Conservation (phyloP, 2,329 filamentous ascomycete genomes). For the Graphilbum ipis-grandicollis region DNA sequence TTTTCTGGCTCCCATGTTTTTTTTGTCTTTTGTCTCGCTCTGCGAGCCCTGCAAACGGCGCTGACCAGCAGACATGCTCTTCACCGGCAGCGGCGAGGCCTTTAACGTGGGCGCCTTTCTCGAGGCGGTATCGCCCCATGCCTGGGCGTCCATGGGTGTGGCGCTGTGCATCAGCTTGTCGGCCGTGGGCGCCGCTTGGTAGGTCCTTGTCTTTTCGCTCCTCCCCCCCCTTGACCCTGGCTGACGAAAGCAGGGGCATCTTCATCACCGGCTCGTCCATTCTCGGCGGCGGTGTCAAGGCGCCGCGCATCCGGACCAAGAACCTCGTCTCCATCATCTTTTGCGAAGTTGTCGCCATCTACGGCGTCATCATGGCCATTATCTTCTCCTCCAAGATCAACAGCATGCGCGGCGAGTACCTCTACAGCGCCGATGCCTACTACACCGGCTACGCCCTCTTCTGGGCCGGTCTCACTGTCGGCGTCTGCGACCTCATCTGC, state of each 20-base stretch:
- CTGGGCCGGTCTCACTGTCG: conserved; percentile 89
- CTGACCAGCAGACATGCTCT: conserved; percentile 68
- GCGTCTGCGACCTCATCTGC: conserved; percentile 88
- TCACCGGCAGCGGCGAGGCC: conserved; percentile 84
- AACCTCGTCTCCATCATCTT: conserved; percentile 99
- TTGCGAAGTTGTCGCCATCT: conserved; percentile 98
- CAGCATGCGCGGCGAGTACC: conserved; percentile 40
- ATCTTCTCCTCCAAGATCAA: conserved; percentile 85
- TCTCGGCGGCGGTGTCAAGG: conserved; percentile 88
- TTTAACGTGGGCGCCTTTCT: conserved; percentile 97
- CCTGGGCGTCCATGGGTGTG: conserved; percentile 84
- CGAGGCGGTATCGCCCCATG: conserved; percentile 83
- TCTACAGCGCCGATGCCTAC: conserved; percentile 64
- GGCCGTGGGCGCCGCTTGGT: conserved; percentile 96
- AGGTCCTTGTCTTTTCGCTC: conserved; percentile 14
- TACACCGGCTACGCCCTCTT: conserved; percentile 94
- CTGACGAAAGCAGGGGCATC: conserved; percentile 56
- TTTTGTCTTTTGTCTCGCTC: conserved; percentile 1
- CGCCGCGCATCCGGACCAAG: conserved; percentile 95
- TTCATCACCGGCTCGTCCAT: conserved; percentile 98
- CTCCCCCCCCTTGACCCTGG: no score
- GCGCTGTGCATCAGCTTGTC: conserved; percentile 89
- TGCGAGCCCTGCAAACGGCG: no score
- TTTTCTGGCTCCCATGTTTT: background rate
- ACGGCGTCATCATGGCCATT: conserved; percentile 99